These are phyloP conservation scores for Galerina marginata DNA, from an alignment of 768 basidiomycete species.

Conservation along the genomic window DNA sequence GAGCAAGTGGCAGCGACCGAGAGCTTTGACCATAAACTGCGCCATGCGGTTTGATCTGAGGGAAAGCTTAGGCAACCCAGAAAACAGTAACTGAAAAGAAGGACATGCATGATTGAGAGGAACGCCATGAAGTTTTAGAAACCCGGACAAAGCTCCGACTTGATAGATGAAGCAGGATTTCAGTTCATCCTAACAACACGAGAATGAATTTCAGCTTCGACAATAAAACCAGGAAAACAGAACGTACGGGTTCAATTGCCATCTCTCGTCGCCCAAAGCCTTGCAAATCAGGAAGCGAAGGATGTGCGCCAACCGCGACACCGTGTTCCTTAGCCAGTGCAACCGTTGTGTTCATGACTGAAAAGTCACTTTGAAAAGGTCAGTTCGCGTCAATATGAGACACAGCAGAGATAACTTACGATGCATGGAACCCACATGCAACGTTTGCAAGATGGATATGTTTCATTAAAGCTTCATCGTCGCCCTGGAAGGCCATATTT, in stretches of 20 bases:
- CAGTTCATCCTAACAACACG: conserved; percentile 52
- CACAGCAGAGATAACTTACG: conserved; percentile 36
- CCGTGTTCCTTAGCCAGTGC: conserved; percentile 57
- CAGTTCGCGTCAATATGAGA: no score
- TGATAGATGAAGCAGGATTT: conserved; percentile 66
- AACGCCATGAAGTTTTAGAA: conserved; percentile 58
- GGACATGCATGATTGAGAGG: conserved; percentile 58
- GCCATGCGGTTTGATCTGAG: conserved; percentile 65
- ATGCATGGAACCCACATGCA: conserved; percentile 74
- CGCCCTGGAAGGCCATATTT: conserved; percentile 37
- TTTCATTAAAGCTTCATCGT: conserved; percentile 58
- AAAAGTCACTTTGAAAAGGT: conserved; percentile 51
- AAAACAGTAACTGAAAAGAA: neutral
- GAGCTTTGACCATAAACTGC: conserved; percentile 66
- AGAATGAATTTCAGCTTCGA: neutral
- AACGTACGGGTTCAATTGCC: conserved; percentile 59
- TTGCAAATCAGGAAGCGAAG: conserved; percentile 66
- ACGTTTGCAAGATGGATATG: conserved; percentile 66
- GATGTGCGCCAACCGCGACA: conserved; percentile 71
- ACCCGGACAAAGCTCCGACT: conserved; percentile 67
- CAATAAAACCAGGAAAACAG: neutral
- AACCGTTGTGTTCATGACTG: conserved; percentile 70
- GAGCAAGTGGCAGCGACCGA: conserved; percentile 58
- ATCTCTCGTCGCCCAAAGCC: conserved; percentile 73
- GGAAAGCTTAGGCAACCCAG: neutral